A percentile compares a stretch with the other conserved stretches of the same genome.
phyloP scores from a whole-genome alignment of 495 filamentous ascomycete genomes.

The Talaromyces liani region DNA sequence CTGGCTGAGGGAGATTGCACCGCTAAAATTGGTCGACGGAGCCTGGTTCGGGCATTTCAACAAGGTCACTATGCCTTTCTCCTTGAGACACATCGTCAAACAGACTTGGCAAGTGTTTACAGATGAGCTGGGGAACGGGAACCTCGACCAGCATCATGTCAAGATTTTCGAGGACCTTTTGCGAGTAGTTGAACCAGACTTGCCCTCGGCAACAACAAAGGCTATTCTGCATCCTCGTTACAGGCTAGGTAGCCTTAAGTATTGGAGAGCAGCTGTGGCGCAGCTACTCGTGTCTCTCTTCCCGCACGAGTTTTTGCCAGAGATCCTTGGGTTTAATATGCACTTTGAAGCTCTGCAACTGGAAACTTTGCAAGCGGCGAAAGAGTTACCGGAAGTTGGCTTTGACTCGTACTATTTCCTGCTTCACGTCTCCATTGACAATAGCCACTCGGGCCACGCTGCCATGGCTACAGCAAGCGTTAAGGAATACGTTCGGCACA shows the following conservation, averaged over 20 bases:
- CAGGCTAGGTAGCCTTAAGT: constrained; percentile 15
- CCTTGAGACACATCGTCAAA: constrained; percentile 25
- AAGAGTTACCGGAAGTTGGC: constrained; percentile 36
- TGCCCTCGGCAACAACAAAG: constrained; percentile 14
- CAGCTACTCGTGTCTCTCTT: constrained; percentile 42
- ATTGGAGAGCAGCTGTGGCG: constrained; percentile 39
- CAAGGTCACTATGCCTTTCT: constrained; percentile 32
- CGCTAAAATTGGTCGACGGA: constrained; percentile 43
- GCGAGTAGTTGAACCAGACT: constrained; percentile 17
- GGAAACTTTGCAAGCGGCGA: constrained; percentile 30
- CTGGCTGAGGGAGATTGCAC: constrained; percentile 35
- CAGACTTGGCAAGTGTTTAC: constrained; percentile 43
- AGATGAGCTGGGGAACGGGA: constrained; percentile 45
- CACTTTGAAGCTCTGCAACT: constrained; percentile 37
- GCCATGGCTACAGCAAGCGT: constrained; percentile 37
- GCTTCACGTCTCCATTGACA: constrained; percentile 46
- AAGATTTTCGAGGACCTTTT: constrained; percentile 35
- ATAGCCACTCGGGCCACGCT: constrained; percentile 38
- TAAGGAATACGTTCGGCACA: constrained; percentile 27
- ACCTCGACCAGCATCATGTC: constrained; percentile 39
- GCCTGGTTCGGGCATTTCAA: constrained; percentile 42
- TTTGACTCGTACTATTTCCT: constrained; percentile 43
- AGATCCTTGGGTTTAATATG: constrained; percentile 46
- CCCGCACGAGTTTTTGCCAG: constrained; percentile 41
- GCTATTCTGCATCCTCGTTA: neutral